Evolutionary conservation across 148 eudicot species (phyloP).

Genomic region (Vaccinium vitisidaea): DNA sequence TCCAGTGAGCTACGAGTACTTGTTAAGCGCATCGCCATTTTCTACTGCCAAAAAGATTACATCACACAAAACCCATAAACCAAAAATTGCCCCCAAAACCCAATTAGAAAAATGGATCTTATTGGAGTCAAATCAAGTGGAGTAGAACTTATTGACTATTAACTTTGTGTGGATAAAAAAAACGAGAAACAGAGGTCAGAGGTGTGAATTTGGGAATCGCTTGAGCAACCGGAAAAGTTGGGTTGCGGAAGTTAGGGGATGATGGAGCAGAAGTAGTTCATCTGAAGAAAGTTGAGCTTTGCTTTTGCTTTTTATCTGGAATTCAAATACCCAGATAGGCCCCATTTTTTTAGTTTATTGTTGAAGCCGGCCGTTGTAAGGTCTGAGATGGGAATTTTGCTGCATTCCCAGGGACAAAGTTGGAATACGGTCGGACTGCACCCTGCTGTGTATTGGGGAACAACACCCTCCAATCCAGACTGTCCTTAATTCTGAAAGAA

Average conservation of each 20-base stretch:
- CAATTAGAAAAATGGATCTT: background rate
- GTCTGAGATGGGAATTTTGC: background rate
- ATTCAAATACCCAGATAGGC: constrained; percentile 19
- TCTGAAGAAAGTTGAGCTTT: constrained; percentile 16
- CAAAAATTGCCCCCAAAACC: background rate
- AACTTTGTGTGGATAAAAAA: background rate
- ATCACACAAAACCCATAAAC: constrained; percentile 12
- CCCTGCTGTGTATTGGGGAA: no score
- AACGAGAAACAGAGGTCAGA: background rate
- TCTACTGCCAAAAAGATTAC: background rate
- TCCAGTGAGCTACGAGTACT: constrained; percentile 42
- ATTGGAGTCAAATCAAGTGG: background rate
- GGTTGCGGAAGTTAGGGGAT: background rate
- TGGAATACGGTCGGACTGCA: background rate
- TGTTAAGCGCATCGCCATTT: constrained; percentile 16
- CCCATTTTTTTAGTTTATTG: constrained; percentile 4
- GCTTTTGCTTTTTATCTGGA: constrained; percentile 28
- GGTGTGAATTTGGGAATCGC: constrained; percentile 7
- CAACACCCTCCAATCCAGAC: no score
- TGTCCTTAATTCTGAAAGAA: no score
- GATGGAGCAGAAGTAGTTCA: constrained; percentile 10
- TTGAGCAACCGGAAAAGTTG: constrained; percentile 13
- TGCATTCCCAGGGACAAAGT: background rate
- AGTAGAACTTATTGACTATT: background rate
- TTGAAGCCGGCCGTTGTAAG: constrained; percentile 23